These are phyloP conservation scores for Hyaloperonospora arabidopsidis DNA, from an alignment of 352 stramenopile species.

Conservation along the genomic window DNA sequence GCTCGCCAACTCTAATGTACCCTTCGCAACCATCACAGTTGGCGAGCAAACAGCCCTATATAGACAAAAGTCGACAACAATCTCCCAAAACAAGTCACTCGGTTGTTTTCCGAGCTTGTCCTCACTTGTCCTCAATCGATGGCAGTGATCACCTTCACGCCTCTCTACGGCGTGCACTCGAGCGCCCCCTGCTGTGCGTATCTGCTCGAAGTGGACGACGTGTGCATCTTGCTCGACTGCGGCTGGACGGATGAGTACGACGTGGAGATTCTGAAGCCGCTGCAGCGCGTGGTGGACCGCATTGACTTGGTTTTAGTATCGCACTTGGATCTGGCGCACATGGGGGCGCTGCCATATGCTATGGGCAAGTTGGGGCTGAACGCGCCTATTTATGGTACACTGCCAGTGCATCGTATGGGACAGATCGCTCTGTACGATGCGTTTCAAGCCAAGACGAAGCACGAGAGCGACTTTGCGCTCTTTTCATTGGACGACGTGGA, in stretches of 20 bases:
- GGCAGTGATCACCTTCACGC: slow-evolving; percentile 88
- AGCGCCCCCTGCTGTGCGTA: slow-evolving; percentile 78
- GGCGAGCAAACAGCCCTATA: too few species aligned
- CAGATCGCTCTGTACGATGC: slow-evolving; percentile 95
- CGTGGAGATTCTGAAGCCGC: slow-evolving; percentile 68
- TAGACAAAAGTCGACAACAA: too few species aligned
- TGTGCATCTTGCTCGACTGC: slow-evolving; percentile 88
- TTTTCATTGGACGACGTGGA: slow-evolving; percentile 92
- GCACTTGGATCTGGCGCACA: slow-evolving; percentile 85
- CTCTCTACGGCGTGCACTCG: slow-evolving; percentile 82
- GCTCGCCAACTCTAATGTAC: too few species aligned
- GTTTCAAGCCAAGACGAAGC: slow-evolving; percentile 87
- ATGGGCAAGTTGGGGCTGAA: slow-evolving; percentile 79
- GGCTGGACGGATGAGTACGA: slow-evolving; percentile 88
- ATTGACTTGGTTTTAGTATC: slow-evolving; percentile 88
- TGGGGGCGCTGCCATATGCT: slow-evolving; percentile 86
- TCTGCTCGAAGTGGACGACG: slow-evolving; percentile 87
- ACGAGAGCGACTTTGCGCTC: slow-evolving; percentile 88
- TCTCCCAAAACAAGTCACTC: too few species aligned
- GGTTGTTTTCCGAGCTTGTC: too few species aligned
- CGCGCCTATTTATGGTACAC: slow-evolving; percentile 89
- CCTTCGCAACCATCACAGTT: too few species aligned
- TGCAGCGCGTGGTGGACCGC: slow-evolving; percentile 75
- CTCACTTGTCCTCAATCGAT: too few species aligned
- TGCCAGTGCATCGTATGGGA: slow-evolving; percentile 94